These are phyloP conservation scores for Botryosphaeria agaves DNA, from an alignment of 2,329 filamentous ascomycete species.

Conservation along the genomic window DNA sequence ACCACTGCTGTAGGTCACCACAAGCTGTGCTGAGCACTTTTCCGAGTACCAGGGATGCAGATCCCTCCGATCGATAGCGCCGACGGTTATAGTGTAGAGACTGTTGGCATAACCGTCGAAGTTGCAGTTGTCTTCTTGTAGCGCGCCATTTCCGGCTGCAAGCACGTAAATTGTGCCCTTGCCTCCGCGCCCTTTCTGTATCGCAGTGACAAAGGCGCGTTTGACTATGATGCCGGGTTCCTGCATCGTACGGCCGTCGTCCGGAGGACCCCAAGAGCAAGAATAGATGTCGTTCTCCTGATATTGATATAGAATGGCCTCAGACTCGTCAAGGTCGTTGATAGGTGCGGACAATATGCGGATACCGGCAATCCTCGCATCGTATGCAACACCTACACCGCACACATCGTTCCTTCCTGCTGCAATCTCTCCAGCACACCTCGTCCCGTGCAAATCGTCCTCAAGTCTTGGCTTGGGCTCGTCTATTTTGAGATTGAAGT, in stretches of 20 bases:
- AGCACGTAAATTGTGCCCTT: conserved; percentile 91
- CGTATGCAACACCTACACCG: conserved; percentile 88
- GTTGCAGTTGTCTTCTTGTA: conserved; percentile 86
- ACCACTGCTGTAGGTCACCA: conserved; percentile 93
- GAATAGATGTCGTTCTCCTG: conserved; percentile 94
- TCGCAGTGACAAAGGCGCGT: conserved; percentile 76
- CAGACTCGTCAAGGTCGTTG: conserved; percentile 79
- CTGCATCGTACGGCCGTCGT: conserved; percentile 90
- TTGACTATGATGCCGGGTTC: conserved; percentile 77
- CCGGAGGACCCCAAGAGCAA: conserved; percentile 93
- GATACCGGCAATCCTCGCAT: conserved; percentile 76
- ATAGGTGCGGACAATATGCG: conserved; percentile 87
- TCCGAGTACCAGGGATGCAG: conserved; percentile 94
- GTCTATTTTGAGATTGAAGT: conserved; percentile 75
- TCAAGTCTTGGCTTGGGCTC: conserved; percentile 67
- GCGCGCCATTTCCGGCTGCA: conserved; percentile 85
- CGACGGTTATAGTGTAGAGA: conserved; percentile 96
- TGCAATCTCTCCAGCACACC: conserved; percentile 86
- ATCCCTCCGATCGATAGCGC: conserved; percentile 75
- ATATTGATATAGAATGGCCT: conserved; percentile 81
- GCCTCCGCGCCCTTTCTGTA: conserved; percentile 72
- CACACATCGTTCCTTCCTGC: conserved; percentile 88
- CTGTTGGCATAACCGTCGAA: conserved; percentile 99
- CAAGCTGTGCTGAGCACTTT: conserved; percentile 83
- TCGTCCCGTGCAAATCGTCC: conserved; percentile 81